Evolutionary conservation across 2,329 filamentous ascomycete genomes (phyloP).

Genomic region (Coleophoma cylindrospora): DNA sequence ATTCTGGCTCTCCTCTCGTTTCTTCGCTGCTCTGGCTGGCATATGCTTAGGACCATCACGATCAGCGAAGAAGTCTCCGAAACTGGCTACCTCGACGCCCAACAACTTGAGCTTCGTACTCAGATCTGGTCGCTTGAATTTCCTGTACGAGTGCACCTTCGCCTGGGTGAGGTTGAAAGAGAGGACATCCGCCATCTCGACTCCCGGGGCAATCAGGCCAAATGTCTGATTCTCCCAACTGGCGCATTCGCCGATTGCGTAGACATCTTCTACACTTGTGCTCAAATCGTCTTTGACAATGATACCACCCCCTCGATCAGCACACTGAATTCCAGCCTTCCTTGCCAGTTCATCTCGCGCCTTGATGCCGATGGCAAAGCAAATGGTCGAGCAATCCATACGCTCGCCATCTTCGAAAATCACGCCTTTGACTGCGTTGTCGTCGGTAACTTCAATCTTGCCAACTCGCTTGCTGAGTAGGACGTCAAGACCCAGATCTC

Average conservation of each 20-base stretch:
- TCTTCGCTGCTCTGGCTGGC: slow-evolving; percentile 51
- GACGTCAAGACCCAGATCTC: slow-evolving; percentile 73
- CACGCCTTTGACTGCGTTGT: slow-evolving; percentile 67
- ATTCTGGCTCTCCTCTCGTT: slow-evolving; percentile 31
- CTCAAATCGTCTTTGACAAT: slow-evolving; percentile 62
- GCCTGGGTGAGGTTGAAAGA: slow-evolving; percentile 88
- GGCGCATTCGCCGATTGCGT: slow-evolving; percentile 87
- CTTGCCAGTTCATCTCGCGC: slow-evolving; percentile 74
- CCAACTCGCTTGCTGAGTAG: slow-evolving; percentile 72
- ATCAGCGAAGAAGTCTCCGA: slow-evolving; percentile 91
- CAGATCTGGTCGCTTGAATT: slow-evolving; percentile 77
- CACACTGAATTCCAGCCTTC: slow-evolving; percentile 65
- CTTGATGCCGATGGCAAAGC: slow-evolving; percentile 85
- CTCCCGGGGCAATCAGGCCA: slow-evolving; percentile 80
- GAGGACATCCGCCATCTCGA: slow-evolving; percentile 90
- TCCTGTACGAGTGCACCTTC: slow-evolving; percentile 61
- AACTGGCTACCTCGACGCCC: slow-evolving; percentile 87
- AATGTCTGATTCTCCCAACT: slow-evolving; percentile 86
- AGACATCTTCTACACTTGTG: slow-evolving; percentile 69
- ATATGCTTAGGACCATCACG: slow-evolving; percentile 73
- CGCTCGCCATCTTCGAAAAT: slow-evolving; percentile 75
- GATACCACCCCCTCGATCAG: slow-evolving; percentile 70
- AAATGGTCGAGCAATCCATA: slow-evolving; percentile 75
- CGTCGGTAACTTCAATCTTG: slow-evolving; percentile 61
- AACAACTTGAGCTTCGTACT: slow-evolving; percentile 90